Evolutionary conservation across 2,329 filamentous ascomycete genomes (phyloP).

Genomic region (Talaromyces sp.): DNA sequence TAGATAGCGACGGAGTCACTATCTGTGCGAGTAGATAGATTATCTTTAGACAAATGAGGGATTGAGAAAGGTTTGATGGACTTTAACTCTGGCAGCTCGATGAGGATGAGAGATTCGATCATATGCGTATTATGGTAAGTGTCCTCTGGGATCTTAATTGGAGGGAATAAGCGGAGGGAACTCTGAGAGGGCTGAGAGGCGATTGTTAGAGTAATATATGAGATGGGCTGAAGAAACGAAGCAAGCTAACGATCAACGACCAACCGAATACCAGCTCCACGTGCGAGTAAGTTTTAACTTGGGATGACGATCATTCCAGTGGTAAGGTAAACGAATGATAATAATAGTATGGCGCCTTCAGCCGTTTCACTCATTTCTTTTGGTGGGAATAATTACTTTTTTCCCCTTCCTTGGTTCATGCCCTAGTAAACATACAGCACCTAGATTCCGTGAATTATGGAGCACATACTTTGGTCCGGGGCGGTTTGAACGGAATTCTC

Average conservation of each 20-base stretch:
- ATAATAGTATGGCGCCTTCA: background rate
- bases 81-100: background rate
- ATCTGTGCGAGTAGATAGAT: background rate
- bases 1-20: background rate
- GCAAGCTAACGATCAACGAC: conserved; percentile 1
- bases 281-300: conserved; percentile 1
- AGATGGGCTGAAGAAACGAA: conserved; percentile 8
- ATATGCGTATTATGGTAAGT: background rate
- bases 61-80: background rate
- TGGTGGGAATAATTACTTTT: conserved; percentile 2
- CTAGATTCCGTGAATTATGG: background rate
- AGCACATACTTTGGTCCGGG: background rate
- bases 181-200: background rate
- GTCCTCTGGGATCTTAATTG: background rate
- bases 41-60: background rate
- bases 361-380: background rate
- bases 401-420: background rate
- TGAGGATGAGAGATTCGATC: background rate
- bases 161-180: background rate
- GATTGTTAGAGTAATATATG: background rate
- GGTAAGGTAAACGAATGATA: background rate
- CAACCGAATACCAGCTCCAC: background rate
- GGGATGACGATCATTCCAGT: conserved; percentile 7
- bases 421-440: background rate
- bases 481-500: background rate